A percentile compares a stretch with the other conserved stretches of the same genome.
phyloP scores from a whole-genome alignment of 148 eudicot species.

The Chenopodium berlandieri region DNA sequence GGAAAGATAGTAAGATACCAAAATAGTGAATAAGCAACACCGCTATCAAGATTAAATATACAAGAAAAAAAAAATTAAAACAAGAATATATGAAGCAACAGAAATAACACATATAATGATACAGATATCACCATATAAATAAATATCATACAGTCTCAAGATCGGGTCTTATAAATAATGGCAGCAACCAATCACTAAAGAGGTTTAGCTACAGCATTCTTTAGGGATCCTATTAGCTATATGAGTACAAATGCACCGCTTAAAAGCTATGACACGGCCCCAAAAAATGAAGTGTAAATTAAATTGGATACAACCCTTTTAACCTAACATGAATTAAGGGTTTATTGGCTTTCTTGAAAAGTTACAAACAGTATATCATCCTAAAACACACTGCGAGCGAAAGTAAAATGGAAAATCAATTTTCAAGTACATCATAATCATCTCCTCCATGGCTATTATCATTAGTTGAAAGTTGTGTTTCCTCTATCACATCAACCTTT shows the following conservation, averaged over 20 bases:
- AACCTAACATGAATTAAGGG: neutral
- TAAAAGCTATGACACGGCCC: no score
- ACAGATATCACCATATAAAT: neutral
- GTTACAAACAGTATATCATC: neutral
- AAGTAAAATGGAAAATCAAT: neutral
- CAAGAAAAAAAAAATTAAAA: no score
- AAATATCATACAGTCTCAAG: neutral
- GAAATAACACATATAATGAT: neutral
- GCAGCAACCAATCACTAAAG: neutral
- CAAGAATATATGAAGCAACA: neutral
- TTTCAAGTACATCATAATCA: neutral
- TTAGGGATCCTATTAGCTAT: neutral
- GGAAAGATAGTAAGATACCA: constrained; percentile 16
- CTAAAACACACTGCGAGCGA: neutral
- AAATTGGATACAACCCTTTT: no score
- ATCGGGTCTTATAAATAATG: neutral
- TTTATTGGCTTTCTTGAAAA: neutral
- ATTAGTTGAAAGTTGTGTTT: neutral
- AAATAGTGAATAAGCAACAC: neutral
- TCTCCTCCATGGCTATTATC: neutral
- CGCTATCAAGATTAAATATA: neutral
- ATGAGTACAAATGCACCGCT: neutral
- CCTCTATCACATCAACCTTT: neutral
- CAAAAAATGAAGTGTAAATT: no score
- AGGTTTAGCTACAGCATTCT: neutral